Percentiles rank a stretch among this genome's conserved stretches.
These are phyloP conservation scores for Coemansia umbellata DNA, from an alignment of 192 early-diverging fungal genomes.

Conservation along the genomic window DNA sequence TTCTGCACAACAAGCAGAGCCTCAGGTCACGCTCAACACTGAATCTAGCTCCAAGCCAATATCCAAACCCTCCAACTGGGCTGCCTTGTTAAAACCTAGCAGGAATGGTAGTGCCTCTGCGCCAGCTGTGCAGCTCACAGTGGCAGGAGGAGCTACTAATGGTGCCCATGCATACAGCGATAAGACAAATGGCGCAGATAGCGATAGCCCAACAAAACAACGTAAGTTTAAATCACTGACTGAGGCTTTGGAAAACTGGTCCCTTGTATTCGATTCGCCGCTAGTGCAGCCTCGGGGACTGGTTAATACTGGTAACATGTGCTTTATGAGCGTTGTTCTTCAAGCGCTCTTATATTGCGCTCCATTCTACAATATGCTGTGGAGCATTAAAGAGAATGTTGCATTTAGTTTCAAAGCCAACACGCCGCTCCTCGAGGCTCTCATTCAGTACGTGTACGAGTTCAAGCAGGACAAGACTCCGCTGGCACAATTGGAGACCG, in stretches of 20 bases:
- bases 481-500: slow-evolving; percentile 39
- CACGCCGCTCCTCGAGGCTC: slow-evolving; percentile 81
- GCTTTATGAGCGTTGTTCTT: slow-evolving; percentile 96
- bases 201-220: not conserved
- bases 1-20: not conserved
- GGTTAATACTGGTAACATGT: slow-evolving; percentile 96
- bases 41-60: slow-evolving; percentile 12
- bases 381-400: slow-evolving; percentile 58
- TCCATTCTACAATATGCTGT: slow-evolving; percentile 88
- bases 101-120: not conserved
- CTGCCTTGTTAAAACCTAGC: slow-evolving; percentile 23
- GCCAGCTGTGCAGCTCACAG: not conserved
- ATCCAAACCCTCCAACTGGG: slow-evolving; percentile 39
- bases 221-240: slow-evolving; percentile 28
- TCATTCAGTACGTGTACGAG: slow-evolving; percentile 53
- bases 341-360: slow-evolving; percentile 91
- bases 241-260: slow-evolving; percentile 30
- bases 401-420: slow-evolving; percentile 68
- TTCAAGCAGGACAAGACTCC: slow-evolving; percentile 38
- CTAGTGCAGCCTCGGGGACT: slow-evolving; percentile 83
- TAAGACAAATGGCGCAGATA: not conserved
- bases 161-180: not conserved
- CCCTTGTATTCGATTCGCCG: slow-evolving; percentile 20
- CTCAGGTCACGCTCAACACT: not conserved
- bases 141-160: not conserved